phyloP scores from a whole-genome alignment of 2,329 filamentous ascomycete species.

The Myriosclerotinia scirpicola region DNA sequence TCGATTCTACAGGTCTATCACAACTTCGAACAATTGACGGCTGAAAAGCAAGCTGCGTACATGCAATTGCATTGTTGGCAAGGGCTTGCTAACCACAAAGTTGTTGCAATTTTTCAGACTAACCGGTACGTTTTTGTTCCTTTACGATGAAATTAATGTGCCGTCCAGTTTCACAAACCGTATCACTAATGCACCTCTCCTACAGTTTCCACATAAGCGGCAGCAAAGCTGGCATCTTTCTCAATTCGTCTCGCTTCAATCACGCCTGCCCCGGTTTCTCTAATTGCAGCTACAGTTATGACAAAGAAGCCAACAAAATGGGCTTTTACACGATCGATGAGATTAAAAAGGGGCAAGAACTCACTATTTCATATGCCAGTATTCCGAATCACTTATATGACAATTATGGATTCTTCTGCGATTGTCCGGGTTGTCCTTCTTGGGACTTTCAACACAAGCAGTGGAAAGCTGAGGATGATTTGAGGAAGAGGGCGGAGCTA shows the following conservation, averaged over 20 bases:
- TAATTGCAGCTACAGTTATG: slow-evolving; percentile 45
- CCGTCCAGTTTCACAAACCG: too few relatives aligned
- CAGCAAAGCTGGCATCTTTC: slow-evolving; percentile 41
- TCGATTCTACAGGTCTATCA: slow-evolving; percentile 26
- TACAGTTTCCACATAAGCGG: slow-evolving; percentile 11
- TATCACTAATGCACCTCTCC: background rate
- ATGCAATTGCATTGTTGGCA: slow-evolving; percentile 28
- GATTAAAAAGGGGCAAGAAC: slow-evolving; percentile 48
- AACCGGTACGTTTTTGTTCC: slow-evolving; percentile 35
- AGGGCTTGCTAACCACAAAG: slow-evolving; percentile 22
- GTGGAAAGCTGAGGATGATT: slow-evolving; percentile 9
- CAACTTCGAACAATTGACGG: slow-evolving; percentile 29
- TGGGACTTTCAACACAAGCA: slow-evolving; percentile 13
- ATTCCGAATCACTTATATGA: slow-evolving; percentile 44
- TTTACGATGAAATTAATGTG: too few relatives aligned
- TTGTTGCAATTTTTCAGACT: slow-evolving; percentile 37
- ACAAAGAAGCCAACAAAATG: slow-evolving; percentile 42
- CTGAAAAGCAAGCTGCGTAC: slow-evolving; percentile 31
- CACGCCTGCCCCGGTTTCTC: slow-evolving; percentile 53
- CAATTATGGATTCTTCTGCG: slow-evolving; percentile 55
- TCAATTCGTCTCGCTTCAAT: slow-evolving; percentile 57
- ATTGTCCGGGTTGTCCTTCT: slow-evolving; percentile 49
- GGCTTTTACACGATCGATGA: slow-evolving; percentile 44
- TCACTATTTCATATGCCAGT: slow-evolving; percentile 53
- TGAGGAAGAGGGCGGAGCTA: background rate